Evolutionary conservation across 2,329 filamentous ascomycete genomes (phyloP).

Genomic region (Chaetomiaceae sp.): DNA sequence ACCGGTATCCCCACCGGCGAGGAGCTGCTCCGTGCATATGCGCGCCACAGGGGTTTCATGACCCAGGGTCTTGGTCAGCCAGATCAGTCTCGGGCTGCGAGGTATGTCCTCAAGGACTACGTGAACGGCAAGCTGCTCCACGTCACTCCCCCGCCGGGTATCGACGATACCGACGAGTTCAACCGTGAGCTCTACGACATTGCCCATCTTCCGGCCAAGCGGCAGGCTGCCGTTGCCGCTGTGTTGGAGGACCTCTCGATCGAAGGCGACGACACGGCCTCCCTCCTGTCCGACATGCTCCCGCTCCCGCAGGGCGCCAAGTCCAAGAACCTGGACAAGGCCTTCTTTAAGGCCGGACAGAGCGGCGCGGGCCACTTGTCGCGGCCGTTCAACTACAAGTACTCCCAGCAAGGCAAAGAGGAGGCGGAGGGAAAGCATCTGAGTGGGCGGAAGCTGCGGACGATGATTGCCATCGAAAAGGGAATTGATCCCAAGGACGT

Average conservation of each 20-base stretch:
- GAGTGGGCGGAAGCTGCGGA: slow-evolving; percentile 74
- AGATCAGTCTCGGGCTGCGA: slow-evolving; percentile 86
- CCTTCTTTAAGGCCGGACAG: slow-evolving; percentile 73
- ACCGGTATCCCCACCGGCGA: slow-evolving; percentile 79
- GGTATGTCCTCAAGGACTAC: slow-evolving; percentile 92
- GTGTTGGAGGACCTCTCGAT: slow-evolving; percentile 41
- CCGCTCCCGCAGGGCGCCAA: slow-evolving; percentile 61
- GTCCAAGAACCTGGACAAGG: slow-evolving; percentile 72
- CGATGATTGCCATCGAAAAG: slow-evolving; percentile 77
- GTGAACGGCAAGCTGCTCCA: slow-evolving; percentile 93
- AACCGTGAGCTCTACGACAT: slow-evolving; percentile 86
- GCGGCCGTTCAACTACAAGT: slow-evolving; percentile 86
- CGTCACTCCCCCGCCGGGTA: slow-evolving; percentile 75
- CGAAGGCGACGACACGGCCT: slow-evolving; percentile 29
- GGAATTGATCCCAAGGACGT: slow-evolving; percentile 79
- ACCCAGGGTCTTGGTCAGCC: slow-evolving; percentile 86
- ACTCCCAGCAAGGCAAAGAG: slow-evolving; percentile 68
- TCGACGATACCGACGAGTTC: slow-evolving; percentile 70
- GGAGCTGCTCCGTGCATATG: slow-evolving; percentile 82
- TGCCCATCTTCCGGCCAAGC: slow-evolving; percentile 74
- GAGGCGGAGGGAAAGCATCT: slow-evolving; percentile 55
- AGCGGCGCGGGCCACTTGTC: slow-evolving; percentile 61
- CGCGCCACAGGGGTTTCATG: slow-evolving; percentile 81
- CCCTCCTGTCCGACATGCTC: slow-evolving; percentile 44
- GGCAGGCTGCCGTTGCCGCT: slow-evolving; percentile 59